These are phyloP conservation scores for Geum urbanum DNA, from an alignment of 306 rosid genomes.

Conservation along the genomic window DNA sequence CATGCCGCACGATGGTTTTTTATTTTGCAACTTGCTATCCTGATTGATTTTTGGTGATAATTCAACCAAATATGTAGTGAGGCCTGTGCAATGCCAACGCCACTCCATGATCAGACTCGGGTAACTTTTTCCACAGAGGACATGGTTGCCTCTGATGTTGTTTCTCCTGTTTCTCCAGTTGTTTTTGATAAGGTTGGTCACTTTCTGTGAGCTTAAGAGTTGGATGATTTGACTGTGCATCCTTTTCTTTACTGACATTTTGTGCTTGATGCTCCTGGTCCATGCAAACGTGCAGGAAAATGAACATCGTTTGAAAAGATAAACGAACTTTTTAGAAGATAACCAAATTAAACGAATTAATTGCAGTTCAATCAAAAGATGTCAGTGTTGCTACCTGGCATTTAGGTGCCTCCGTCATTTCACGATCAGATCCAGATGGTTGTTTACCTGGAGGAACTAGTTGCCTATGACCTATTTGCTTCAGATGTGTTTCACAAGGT, in stretches of 20 bases:
- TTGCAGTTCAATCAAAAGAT: background rate
- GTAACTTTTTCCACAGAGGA: background rate
- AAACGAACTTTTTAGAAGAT: too few relatives aligned
- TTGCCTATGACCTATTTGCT: too few relatives aligned
- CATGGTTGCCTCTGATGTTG: background rate
- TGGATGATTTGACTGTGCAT: background rate
- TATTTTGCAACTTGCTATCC: background rate
- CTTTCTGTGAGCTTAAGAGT: background rate
- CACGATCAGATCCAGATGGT: background rate
- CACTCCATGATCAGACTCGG: conserved; percentile 4
- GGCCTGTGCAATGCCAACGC: background rate
- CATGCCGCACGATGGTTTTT: too few relatives aligned
- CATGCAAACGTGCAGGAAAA: background rate
- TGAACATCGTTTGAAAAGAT: background rate
- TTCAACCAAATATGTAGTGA: background rate
- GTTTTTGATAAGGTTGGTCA: background rate
- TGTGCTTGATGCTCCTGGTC: background rate
- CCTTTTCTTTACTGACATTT: background rate
- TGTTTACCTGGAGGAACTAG: background rate
- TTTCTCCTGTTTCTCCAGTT: background rate
- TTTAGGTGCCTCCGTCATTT: background rate
- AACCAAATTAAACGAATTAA: background rate
- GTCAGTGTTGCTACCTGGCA: background rate
- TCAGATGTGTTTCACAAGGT: too few relatives aligned
- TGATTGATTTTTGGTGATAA: background rate